Conservation (phyloP, 768 basidiomycete species). For the Rhodotorula graminis region DNA sequence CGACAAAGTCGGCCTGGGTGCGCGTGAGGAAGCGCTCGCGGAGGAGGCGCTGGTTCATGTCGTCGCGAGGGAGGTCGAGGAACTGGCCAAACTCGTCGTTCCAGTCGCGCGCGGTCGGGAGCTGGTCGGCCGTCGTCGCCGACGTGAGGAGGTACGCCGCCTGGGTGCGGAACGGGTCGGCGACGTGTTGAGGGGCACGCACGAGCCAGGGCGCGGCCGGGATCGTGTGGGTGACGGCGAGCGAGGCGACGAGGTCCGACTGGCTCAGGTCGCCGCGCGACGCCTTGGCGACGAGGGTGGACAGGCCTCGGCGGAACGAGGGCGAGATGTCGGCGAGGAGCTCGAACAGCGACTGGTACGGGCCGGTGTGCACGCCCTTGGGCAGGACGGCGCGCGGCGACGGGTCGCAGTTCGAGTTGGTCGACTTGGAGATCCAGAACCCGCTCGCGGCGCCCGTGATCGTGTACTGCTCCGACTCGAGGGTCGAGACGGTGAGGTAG, state of each 20-base stretch:
- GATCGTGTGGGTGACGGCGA: conserved; percentile 48
- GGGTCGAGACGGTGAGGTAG: conserved; percentile 49
- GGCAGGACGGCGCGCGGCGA: conserved; percentile 44
- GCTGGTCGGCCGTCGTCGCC: conserved; percentile 46
- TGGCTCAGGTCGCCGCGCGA: conserved; percentile 26
- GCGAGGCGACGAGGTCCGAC: conserved; percentile 45
- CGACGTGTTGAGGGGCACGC: conserved; percentile 43
- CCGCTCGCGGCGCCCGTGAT: conserved; percentile 49
- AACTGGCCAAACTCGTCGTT: conserved; percentile 52
- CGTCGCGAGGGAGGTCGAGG: conserved; percentile 47
- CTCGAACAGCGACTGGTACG: conserved; percentile 49
- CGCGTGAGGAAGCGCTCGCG: conserved; percentile 49
- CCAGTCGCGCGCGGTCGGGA: conserved; percentile 51
- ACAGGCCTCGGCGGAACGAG: conserved; percentile 44
- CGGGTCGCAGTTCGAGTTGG: conserved; percentile 49
- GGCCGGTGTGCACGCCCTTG: conserved; percentile 36
- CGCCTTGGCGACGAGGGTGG: conserved; percentile 25
- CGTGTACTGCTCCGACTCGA: conserved; percentile 50
- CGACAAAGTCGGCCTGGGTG: conserved; percentile 49
- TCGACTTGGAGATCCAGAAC: conserved; percentile 49
- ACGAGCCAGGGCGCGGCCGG: conserved; percentile 50
- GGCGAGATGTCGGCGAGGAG: conserved; percentile 50
- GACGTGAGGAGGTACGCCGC: conserved; percentile 51
- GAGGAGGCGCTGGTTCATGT: conserved; percentile 48
- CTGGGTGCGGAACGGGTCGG: conserved; percentile 50